phyloP scores from a whole-genome alignment of 1,284 basidiomycete genomes.

The Ceratobasidium sp. region DNA sequence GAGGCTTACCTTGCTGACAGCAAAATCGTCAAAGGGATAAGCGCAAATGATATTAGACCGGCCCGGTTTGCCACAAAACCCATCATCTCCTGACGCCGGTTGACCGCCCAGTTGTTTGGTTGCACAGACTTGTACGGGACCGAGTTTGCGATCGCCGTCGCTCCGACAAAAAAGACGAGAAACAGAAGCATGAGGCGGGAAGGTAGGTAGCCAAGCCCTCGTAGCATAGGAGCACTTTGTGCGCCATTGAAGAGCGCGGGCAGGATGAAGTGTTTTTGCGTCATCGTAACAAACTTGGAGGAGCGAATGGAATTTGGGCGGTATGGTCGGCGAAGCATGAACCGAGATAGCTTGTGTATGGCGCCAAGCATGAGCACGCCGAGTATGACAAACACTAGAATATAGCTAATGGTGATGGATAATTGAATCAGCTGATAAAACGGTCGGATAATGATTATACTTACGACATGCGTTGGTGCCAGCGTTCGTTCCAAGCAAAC shows the following conservation, averaged over 20 bases:
- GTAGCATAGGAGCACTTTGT: conserved; percentile 12
- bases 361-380: conserved; percentile 3
- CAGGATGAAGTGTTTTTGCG: conserved; percentile 28
- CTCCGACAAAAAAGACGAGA: conserved; percentile 21
- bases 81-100: conserved; percentile 22
- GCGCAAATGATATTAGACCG: conserved; percentile 31
- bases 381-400: conserved; percentile 1
- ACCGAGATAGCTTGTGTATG: not conserved
- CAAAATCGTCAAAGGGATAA: conserved; percentile 31
- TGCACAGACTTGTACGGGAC: conserved; percentile 28
- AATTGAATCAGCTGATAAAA: not conserved
- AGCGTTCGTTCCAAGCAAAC: conserved; percentile 38
- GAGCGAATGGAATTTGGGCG: not conserved
- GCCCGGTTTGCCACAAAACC: conserved; percentile 35
- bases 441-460: not conserved
- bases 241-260: conserved; percentile 20
- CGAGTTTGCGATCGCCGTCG: conserved; percentile 7
- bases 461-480: conserved; percentile 36
- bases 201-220: conserved; percentile 28
- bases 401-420: not conserved
- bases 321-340: conserved; percentile 13
- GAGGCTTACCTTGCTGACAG: conserved; percentile 18
- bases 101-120: conserved; percentile 30
- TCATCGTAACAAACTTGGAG: conserved; percentile 1
- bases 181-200: conserved; percentile 25